Percentiles rank a stretch among this genome's conserved stretches.
phyloP scores from a whole-genome alignment of 352 stramenopile genomes.

The Phytophthora hybrid region DNA sequence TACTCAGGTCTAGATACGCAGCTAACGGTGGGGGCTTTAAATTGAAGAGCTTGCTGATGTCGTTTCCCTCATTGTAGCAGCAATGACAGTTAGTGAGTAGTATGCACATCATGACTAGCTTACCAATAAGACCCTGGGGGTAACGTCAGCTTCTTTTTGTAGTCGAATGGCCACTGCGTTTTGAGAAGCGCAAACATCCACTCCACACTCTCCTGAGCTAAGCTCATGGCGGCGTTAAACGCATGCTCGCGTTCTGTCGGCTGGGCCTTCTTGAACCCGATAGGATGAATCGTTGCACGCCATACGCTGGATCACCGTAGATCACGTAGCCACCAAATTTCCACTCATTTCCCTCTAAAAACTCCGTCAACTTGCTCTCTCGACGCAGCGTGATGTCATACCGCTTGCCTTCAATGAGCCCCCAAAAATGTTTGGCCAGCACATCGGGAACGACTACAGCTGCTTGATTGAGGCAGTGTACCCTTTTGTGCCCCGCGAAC shows the following conservation, averaged over 20 bases:
- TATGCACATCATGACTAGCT: slow-evolving; percentile 17
- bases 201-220: neutral
- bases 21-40: slow-evolving; percentile 18
- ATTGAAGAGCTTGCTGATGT: slow-evolving; percentile 22
- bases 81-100: slow-evolving; percentile 23
- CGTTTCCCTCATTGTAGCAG: slow-evolving; percentile 15
- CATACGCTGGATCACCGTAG: neutral
- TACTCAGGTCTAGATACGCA: slow-evolving; percentile 16
- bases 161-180: slow-evolving; percentile 3
- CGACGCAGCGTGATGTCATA: neutral
- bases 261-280: neutral
- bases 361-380: neutral
- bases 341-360: neutral
- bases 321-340: neutral
- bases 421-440: neutral
- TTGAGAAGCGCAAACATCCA: neutral
- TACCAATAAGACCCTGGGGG: slow-evolving; percentile 12
- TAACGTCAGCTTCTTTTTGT: slow-evolving; percentile 20
- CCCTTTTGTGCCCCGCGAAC: neutral
- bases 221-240: neutral
- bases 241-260: neutral
- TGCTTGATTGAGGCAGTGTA: neutral
- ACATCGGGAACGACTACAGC: neutral
- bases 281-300: neutral
- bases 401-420: neutral